Evolutionary conservation across 1,139 yeast species (phyloP).

Genomic region (Protomyces macrosporus): DNA sequence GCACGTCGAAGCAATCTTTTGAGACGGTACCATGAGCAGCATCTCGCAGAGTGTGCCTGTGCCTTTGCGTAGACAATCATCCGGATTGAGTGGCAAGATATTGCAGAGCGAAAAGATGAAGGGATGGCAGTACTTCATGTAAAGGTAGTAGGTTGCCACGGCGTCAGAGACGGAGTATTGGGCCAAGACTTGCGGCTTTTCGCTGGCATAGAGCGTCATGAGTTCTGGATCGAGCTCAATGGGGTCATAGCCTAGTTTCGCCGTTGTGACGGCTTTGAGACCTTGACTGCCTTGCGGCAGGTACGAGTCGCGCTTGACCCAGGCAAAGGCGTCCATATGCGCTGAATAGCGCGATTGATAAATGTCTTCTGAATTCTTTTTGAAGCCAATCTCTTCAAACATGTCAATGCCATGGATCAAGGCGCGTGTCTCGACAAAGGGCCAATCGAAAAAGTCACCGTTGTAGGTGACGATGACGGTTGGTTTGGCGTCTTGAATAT

Average conservation of each 20-base stretch:
- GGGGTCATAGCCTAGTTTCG: conserved; percentile 92
- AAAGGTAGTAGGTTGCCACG: conserved; percentile 92
- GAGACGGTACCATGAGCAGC: conserved; percentile 66
- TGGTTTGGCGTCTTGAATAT: conserved; percentile 78
- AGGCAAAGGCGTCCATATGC: conserved; percentile 95
- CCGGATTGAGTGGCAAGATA: conserved; percentile 92
- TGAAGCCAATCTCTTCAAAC: conserved; percentile 93
- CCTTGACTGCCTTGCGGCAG: conserved; percentile 99
- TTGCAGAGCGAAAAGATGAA: conserved; percentile 93
- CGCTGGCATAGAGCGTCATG: conserved; percentile 93
- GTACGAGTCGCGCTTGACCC: conserved; percentile 99
- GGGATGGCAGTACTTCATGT: conserved; percentile 95
- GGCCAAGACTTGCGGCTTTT: conserved; percentile 83
- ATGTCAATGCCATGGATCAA: conserved; percentile 75
- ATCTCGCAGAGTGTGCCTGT: conserved; percentile 98
- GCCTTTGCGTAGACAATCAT: conserved; percentile 91
- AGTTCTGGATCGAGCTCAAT: conserved; percentile 94
- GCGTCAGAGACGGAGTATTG: conserved; percentile 99
- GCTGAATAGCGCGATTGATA: conserved; percentile 88
- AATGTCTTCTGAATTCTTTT: conserved; percentile 82
- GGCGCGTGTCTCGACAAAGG: conserved; percentile 88
- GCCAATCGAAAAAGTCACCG: conserved; percentile 99
- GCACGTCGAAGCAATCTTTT: not conserved
- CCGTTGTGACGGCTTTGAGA: conserved; percentile 94
- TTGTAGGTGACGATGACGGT: conserved; percentile 95